Base-by-base conservation (phyloP, 441 rosid genomes). In the Populus hybrid region DNA sequence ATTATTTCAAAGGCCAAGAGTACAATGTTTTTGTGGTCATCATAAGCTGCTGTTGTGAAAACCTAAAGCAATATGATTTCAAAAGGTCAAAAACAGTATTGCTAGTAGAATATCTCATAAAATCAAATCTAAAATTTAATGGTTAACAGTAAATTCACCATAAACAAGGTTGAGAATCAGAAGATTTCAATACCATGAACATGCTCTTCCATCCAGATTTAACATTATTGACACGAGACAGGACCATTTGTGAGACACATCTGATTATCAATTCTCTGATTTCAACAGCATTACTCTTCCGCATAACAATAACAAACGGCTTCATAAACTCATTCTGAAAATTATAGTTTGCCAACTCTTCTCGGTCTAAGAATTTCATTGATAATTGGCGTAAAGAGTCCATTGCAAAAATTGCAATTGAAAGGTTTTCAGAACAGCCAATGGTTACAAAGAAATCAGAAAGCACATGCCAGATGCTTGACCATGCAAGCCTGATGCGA, bases 181-280 rank as follows among this genome's bases (percentile, higher is more conserved):
- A 21, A 75, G 72, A 80, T 79, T 68, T 76, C 80, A 82, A 77
- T 93, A 97, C 99, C 99, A 97, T 88, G 87, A 97, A 97, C 99
- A 97, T 93, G 96, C 99, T 97, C 88, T 97, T 97, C 99, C 99
- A 97, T 75, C 99, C 99, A 16, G 99, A 97, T 84, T 97, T 97
- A 66, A 97, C 99, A 84, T 94, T 94, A 79, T 89, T 95, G 81
- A 97, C 99, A 73, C 99, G 98, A 73, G 97, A 92, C 80, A 97
- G 84, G 77, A 97, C 99, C 99, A 97, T 97, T 81, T 97, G 99
- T 6, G 99, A 95, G 82, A 95, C 97, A 78, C 99, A 97, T 89
- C 99, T 89, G 82, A 97, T 95, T 77, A 97, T 97, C 81, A 97
- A 82, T 85, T 97, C 99, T 83, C 99, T 89, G 84, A 97, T 97